These are phyloP conservation scores for Pugionium dolabratum DNA, from an alignment of 345 rosid genomes.

Conservation along the genomic window DNA sequence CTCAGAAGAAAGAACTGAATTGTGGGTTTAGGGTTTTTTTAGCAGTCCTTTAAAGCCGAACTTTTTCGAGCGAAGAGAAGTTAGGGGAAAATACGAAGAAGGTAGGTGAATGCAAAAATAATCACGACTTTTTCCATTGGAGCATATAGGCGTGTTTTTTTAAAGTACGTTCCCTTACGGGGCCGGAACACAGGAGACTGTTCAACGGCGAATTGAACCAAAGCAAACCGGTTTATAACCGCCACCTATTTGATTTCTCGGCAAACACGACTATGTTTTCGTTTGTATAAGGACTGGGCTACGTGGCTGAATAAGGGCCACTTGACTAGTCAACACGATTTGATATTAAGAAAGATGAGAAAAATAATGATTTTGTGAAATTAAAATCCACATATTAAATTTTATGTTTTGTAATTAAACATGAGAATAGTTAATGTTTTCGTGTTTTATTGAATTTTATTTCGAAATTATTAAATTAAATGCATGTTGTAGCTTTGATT, in stretches of 20 bases:
- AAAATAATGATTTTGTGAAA: too few species aligned
- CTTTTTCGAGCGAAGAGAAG: neutral
- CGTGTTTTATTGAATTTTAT: too few species aligned
- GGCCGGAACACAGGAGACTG: neutral
- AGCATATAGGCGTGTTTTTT: constrained; percentile 22
- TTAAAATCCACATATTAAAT: too few species aligned
- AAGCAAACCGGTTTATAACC: constrained; percentile 19
- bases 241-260: neutral
- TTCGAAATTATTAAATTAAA: too few species aligned
- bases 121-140: constrained; percentile 35
- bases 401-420: too few species aligned
- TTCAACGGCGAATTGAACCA: neutral
- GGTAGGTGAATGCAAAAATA: constrained; percentile 27
- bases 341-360: neutral
- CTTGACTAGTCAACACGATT: constrained; percentile 24
- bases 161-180: constrained; percentile 21
- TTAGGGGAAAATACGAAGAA: constrained; percentile 33
- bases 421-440: too few species aligned
- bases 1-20: neutral
- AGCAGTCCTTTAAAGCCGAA: constrained; percentile 5
- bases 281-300: neutral
- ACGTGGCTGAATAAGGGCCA: constrained; percentile 22
- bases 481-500: too few species aligned
- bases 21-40: constrained; percentile 37
- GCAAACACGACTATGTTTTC: neutral